A percentile compares a stretch with the other conserved stretches of the same genome.
phyloP scores from a whole-genome alignment of 768 basidiomycete genomes.

The Tricholoma matsutake region DNA sequence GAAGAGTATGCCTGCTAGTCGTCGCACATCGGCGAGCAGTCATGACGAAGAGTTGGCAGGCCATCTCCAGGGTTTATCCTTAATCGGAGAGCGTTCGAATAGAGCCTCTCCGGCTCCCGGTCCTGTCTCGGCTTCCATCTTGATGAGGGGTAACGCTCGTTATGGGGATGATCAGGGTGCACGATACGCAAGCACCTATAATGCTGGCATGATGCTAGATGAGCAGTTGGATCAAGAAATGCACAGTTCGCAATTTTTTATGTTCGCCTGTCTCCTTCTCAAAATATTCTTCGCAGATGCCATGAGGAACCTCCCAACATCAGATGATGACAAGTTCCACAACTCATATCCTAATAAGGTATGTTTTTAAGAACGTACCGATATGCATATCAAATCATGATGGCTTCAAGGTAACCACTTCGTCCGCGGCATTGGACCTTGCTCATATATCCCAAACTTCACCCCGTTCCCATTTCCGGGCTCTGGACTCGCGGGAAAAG shows the following conservation, averaged over 20 bases:
- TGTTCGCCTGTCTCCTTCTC: background rate
- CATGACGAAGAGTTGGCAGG: slow-evolving; percentile 80
- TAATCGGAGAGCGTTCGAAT: slow-evolving; percentile 60
- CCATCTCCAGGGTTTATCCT: slow-evolving; percentile 69
- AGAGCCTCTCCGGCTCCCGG: slow-evolving; percentile 54
- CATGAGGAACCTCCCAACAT: slow-evolving; percentile 83
- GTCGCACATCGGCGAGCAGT: slow-evolving; percentile 84
- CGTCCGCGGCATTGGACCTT: slow-evolving; percentile 90
- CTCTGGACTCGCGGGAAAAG: slow-evolving; percentile 60
- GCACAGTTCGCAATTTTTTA: slow-evolving; percentile 61
- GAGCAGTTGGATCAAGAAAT: slow-evolving; percentile 93
- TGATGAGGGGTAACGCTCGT: slow-evolving; percentile 48
- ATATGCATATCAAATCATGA: slow-evolving; percentile 1
- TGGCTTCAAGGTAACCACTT: slow-evolving; percentile 63
- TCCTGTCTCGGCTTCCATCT: slow-evolving; percentile 49
- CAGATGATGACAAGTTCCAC: slow-evolving; percentile 85
- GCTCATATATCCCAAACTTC: slow-evolving; percentile 86
- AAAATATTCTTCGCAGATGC: slow-evolving; percentile 52
- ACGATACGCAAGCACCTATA: slow-evolving; percentile 62
- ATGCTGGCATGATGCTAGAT: slow-evolving; percentile 88
- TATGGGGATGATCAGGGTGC: slow-evolving; percentile 58
- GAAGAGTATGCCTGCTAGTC: slow-evolving; percentile 91
- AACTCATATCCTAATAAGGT: slow-evolving; percentile 66
- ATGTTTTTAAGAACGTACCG: slow-evolving; percentile 13
- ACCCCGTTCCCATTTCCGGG: slow-evolving; percentile 59